A percentile compares a stretch with the other conserved stretches of the same genome.
Evolutionary conservation across 148 eudicot species (phyloP).

Genomic region (Polygonum aviculare): DNA sequence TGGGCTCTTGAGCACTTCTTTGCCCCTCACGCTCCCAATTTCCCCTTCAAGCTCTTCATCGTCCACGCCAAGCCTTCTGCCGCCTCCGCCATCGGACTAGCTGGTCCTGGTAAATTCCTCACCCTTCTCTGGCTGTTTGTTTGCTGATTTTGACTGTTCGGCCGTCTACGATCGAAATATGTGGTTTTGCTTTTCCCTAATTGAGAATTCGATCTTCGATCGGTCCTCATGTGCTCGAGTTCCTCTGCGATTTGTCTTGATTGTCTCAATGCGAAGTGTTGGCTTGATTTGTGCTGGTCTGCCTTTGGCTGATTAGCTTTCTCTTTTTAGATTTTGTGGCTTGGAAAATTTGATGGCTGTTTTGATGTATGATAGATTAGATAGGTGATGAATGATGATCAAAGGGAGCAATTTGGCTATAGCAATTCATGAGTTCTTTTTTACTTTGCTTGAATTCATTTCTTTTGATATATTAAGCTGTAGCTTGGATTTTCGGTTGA

Average conservation of each 20-base stretch:
- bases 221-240: not conserved
- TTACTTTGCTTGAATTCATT: not conserved
- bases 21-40: slow-evolving; percentile 26
- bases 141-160: not conserved
- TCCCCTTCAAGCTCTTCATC: slow-evolving; percentile 39
- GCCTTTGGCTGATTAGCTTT: not conserved
- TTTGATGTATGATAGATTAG: not conserved
- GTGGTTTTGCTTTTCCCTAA: not conserved
- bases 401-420: not conserved
- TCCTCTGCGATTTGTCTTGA: too few relatives aligned
- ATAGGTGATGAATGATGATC: not conserved
- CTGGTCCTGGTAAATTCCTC: slow-evolving; percentile 39
- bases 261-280: not conserved
- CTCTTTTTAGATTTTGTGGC: not conserved
- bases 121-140: not conserved
- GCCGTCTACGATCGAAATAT: not conserved
- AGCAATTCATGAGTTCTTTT: not conserved
- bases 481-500: not conserved
- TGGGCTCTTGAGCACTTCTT: slow-evolving; percentile 63
- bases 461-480: not conserved
- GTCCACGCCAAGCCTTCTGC: slow-evolving; percentile 53
- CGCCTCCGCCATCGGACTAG: slow-evolving; percentile 31
- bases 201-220: not conserved
- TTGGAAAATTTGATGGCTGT: not conserved
- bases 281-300: not conserved